Base-by-base conservation (phyloP, 2,329 filamentous ascomycete species). In the Clonostachys byssicola region DNA sequence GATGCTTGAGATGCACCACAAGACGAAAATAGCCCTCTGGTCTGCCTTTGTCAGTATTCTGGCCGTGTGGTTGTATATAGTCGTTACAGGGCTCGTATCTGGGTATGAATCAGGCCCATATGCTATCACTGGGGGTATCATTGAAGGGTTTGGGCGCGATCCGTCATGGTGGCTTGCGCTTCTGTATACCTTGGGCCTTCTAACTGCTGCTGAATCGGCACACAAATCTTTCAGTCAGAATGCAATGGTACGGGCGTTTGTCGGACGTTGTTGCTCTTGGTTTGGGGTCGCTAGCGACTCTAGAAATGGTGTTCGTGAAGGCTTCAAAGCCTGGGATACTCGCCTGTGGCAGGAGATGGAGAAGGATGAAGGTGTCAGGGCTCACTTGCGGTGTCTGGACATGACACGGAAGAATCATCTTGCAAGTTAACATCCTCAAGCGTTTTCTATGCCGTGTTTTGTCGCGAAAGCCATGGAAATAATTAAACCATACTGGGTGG, bases 1-100 rank as follows among this genome's bases (percentile, higher is more conserved):
- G 54, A 79, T 88, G 50, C 73, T 95, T 46, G 89, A 94, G 66
- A 86, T 87, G 10, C 86, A 92, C 65, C 84, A 86, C 71, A 90
- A 89, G 58, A 82, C 85, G 1, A 57, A 77, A 47, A 75, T 89
- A 30, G 81, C 87, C 34, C 73, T 78, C 53, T 64, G 71, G 36
- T 72, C 73, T 35, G 81, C 86, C 61, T 62, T 79, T 53, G 59
- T 85, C 54, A 86, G 82, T 5, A 68, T 79, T 5, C 61, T 65
- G 4, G 89, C 88, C 30, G 95, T 89, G 79, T 81, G 74, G 63
- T 64, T 63, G 5, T 95, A 90, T 90, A 84, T 89, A 57, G 74
- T 81, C 44, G 85, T 92, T 59, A 79, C 95, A 12, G 78, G 83
- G 2, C 66, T 66, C 9, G 72, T 79, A 33, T 94, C 91, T 66